Evolutionary conservation across 805 yeast genomes (phyloP), one percentile per base, ranked within the genome.

Genomic region (Schwanniomyces occidentalis): DNA sequence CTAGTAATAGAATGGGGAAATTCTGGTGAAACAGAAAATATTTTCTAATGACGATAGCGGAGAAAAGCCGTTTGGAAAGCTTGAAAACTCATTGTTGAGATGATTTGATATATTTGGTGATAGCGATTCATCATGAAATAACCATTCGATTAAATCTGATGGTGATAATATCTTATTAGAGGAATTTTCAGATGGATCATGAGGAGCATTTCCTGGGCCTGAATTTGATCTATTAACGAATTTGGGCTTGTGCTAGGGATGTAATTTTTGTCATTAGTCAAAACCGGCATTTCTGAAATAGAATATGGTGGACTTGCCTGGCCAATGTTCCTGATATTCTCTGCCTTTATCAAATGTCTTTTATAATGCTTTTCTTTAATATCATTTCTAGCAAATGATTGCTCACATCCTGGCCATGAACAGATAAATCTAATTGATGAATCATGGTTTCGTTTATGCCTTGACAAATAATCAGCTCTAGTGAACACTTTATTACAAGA

Each of bases 371-470:
- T 52, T 14, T 52, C 56, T 27, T 36, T 40, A 3, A 52, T 48
- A 31, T 54, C 59, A 16, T 42, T 49, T 19, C 59, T 37, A 8
- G 41, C 29, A 31, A 54, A 54, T 8, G 24, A 26, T 19, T 37
- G 42, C 9, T 35, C 28, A 35, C 59, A 54, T 5, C 46, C 46
- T 10, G 51, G 48, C 44, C 47, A 45, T 4, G 32, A 6, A 25
- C 59, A 54, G 3, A 25, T 20, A 19, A 37, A 31, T 16, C 33
- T 30, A 10, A 14, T 22, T 12, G 33, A 16, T 9, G 52, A 50
- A 28, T 43, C 45, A 38, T 80, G 86, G 49, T 80, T 80, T 35
- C 78, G 61, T 46, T 75, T 69, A 51, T 80, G 86, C 26, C 86
- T 60, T 5, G 79, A 63, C n/a, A 80, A 54, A 55, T 80, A 85